Evolutionary conservation across 2,329 filamentous ascomycete species (phyloP).

Genomic region (Sarocladium brachiariae): DNA sequence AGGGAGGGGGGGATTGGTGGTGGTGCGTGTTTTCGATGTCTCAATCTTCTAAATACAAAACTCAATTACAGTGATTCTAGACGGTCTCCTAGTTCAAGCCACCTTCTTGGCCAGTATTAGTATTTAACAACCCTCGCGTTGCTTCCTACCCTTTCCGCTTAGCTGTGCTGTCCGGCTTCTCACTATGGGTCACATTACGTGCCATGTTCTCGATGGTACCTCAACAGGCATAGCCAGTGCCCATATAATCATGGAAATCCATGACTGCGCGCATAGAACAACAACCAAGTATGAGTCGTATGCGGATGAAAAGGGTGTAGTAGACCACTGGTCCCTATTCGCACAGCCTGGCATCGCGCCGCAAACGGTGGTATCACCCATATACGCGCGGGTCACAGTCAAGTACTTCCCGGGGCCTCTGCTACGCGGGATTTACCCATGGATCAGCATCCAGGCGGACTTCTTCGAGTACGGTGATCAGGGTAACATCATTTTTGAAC

Average conservation of each 20-base stretch:
- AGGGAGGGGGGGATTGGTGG: background rate
- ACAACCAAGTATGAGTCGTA: background rate
- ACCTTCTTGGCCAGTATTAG: background rate
- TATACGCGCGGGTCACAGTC: background rate
- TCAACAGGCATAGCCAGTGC: background rate
- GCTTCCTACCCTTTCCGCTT: background rate
- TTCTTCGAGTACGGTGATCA: background rate
- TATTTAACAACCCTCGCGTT: background rate
- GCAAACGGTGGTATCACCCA: background rate
- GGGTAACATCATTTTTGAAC: background rate
- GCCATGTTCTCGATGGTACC: background rate
- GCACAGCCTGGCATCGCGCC: background rate
- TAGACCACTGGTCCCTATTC: background rate
- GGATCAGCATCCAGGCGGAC: background rate
- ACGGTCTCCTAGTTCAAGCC: background rate
- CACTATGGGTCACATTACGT: background rate
- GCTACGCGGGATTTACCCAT: background rate
- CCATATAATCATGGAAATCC: background rate
- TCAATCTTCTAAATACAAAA: background rate
- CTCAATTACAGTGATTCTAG: background rate
- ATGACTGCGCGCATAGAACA: background rate
- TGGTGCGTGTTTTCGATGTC: background rate
- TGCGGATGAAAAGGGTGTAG: background rate
- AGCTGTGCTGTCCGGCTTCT: background rate
- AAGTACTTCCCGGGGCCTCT: background rate